A percentile compares a stretch with the other conserved stretches of the same genome.
Evolutionary conservation across 1,139 yeast species (phyloP).

Genomic region (Suhomyces bolitotheri): DNA sequence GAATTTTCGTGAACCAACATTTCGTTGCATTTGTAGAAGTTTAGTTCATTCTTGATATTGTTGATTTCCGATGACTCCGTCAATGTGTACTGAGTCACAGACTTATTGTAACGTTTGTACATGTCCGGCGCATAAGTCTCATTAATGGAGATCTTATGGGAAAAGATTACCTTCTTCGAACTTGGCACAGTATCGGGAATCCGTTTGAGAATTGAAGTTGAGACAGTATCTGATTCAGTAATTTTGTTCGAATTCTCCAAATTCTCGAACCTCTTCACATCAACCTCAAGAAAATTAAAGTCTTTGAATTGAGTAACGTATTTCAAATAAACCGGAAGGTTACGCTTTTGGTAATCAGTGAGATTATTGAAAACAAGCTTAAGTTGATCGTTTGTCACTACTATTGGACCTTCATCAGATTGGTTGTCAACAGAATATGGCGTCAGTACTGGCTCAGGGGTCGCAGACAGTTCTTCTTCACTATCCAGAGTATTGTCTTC

Average conservation of each 20-base stretch:
- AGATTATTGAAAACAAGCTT: conserved; percentile 29
- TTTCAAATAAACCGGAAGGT: conserved; percentile 40
- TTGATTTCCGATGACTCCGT: conserved; percentile 47
- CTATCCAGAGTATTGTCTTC: conserved; percentile 10
- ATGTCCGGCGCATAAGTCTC: conserved; percentile 51
- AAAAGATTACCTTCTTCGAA: conserved; percentile 39
- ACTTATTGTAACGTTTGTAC: conserved; percentile 54
- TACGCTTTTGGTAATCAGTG: conserved; percentile 30
- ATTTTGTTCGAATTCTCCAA: conserved; percentile 5
- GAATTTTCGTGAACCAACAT: conserved; percentile 58
- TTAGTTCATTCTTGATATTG: conserved; percentile 52
- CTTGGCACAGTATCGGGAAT: conserved; percentile 2
- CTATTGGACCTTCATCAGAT: conserved; percentile 19
- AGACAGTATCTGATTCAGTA: neutral
- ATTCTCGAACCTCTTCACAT: conserved; percentile 35
- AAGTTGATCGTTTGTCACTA: conserved; percentile 34
- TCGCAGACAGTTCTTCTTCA: neutral
- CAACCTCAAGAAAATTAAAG: conserved; percentile 35
- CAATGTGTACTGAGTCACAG: conserved; percentile 52
- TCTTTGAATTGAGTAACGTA: conserved; percentile 44
- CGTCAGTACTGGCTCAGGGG: conserved; percentile 2
- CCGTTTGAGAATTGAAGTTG: conserved; percentile 12
- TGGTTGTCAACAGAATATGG: neutral
- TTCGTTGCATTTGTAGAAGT: conserved; percentile 51
- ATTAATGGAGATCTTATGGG: conserved; percentile 44